Percentiles rank a stretch among this genome's conserved stretches.
These are phyloP conservation scores for Pythium phragmitis DNA, from an alignment of 352 stramenopile genomes.

Conservation along the genomic window DNA sequence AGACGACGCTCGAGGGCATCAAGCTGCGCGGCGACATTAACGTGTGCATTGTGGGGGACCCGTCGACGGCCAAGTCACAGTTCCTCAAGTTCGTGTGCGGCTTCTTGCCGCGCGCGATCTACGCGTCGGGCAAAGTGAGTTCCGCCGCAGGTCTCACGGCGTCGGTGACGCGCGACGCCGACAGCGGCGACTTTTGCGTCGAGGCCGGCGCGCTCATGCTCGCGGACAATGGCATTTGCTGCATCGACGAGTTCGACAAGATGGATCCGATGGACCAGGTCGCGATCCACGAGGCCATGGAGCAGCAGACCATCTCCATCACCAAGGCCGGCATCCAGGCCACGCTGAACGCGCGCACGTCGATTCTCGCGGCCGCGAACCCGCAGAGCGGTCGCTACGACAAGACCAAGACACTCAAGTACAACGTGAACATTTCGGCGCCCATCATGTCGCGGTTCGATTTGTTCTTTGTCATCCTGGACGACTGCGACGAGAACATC, in stretches of 20 bases:
- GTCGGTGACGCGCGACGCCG: slow-evolving; percentile 93
- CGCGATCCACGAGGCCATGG: slow-evolving; percentile 99
- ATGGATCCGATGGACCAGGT: slow-evolving; percentile 98
- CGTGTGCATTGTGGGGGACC: slow-evolving; percentile 98
- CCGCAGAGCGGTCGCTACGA: slow-evolving; percentile 95
- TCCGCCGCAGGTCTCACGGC: slow-evolving; percentile 97
- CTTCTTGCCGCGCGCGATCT: slow-evolving; percentile 95
- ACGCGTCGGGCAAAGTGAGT: slow-evolving; percentile 98
- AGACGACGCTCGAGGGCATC: slow-evolving; percentile 96
- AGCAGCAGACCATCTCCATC: slow-evolving; percentile 99
- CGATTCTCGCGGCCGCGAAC: slow-evolving; percentile 99
- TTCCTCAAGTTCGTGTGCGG: slow-evolving; percentile 97
- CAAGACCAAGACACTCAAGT: slow-evolving; percentile 89
- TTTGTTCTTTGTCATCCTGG: slow-evolving; percentile 98
- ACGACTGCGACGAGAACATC: slow-evolving; percentile 95
- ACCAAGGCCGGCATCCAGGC: slow-evolving; percentile 99
- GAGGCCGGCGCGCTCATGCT: slow-evolving; percentile 97
- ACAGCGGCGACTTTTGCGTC: slow-evolving; percentile 91
- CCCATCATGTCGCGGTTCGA: slow-evolving; percentile 99
- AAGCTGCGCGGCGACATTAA: slow-evolving; percentile 99
- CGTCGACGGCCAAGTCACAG: slow-evolving; percentile 98
- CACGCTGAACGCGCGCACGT: slow-evolving; percentile 98
- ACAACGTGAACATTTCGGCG: slow-evolving; percentile 91
- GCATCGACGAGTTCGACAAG: slow-evolving; percentile 99
- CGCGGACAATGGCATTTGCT: slow-evolving; percentile 98